Base-by-base conservation (phyloP, 2,329 filamentous ascomycete genomes). In the Paraconiothyrium brasiliense region DNA sequence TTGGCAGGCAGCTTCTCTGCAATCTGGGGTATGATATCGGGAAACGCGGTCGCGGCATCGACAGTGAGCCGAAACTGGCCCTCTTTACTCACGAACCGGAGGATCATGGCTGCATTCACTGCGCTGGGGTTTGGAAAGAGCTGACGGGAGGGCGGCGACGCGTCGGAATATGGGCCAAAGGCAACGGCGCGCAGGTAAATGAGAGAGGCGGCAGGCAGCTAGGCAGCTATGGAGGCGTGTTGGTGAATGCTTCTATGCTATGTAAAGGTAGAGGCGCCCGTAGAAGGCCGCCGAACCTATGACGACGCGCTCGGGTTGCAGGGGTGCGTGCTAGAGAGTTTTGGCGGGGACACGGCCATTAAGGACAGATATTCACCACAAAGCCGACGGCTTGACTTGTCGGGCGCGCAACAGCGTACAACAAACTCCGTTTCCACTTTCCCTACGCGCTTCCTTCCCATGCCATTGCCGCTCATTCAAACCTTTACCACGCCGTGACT, bases 31-130 rank as follows among this genome's bases (percentile, higher is more conserved):
- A 86, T 76, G 32, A 89, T 80, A 9, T 85, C 81, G 22, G 83
- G 76, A 77, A 98, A 97, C 0, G 89, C 89, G 65, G 92, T 89
- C 46, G 86, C 85, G 54, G 90, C 87, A 70, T 94, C 89, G 69
- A 96, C 87, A 55, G 85, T 92, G 72, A 98, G 84, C 70, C 95
- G 91, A 80, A 94, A 90, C 85, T 95, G 95, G 82, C 95, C 95
- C 82, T 97, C 93, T 67, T 92, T 93, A 77, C 93, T 93, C 73
- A 94, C 90, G 70, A 97, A 92, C 79, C 94, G 89, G 59, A 97
- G 84, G 74, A 97, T 85, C 89, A 97, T 97, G 62, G 52, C 61
- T 59, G 41, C 44, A 59, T 63, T 43, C 57, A 32, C 35, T 47
- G 57, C 46, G 49, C 39, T 39, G 32, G 30, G 43, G 41, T 39